Evolutionary conservation across 139 green algal species (phyloP).

Genomic region (Nannochloris sp.): DNA sequence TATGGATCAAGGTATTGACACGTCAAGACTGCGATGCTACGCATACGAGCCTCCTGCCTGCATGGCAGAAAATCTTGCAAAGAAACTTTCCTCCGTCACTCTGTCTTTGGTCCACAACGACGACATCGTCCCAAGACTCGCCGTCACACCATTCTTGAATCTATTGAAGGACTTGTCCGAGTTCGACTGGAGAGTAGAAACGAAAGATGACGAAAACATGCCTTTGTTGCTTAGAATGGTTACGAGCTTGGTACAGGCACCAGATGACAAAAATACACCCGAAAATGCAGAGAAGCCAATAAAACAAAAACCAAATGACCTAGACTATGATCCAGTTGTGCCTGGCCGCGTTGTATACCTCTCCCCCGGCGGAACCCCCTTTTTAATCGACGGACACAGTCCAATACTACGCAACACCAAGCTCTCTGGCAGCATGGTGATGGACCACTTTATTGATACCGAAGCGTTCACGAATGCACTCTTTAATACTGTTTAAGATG

Average conservation of each 20-base stretch:
- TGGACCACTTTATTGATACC: too few species aligned
- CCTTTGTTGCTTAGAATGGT: neutral
- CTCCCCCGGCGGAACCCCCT: neutral
- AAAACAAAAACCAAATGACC: neutral
- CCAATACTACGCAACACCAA: too few species aligned
- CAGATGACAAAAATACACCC: neutral
- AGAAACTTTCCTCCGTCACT: constrained; percentile 13
- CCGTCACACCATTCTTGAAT: neutral
- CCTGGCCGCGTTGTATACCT: neutral
- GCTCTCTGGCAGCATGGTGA: too few species aligned
- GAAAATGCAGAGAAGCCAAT: neutral
- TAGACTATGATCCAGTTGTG: neutral
- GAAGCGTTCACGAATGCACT: too few species aligned
- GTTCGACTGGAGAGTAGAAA: constrained; percentile 21
- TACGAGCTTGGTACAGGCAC: neutral
- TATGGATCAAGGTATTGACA: constrained; percentile 8
- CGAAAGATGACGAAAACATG: neutral
- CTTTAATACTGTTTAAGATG: too few species aligned
- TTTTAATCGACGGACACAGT: neutral
- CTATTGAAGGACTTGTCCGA: constrained; percentile 18
- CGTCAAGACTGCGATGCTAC: constrained; percentile 9
- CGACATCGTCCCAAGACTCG: constrained; percentile 22
- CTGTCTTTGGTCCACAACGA: constrained; percentile 12
- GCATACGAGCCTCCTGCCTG: constrained; percentile 25
- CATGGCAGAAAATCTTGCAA: constrained; percentile 17